A percentile compares a stretch with the other conserved stretches of the same genome.
phyloP scores from a whole-genome alignment of 192 early-diverging fungal genomes.

The Dimargaris xerosporica region DNA sequence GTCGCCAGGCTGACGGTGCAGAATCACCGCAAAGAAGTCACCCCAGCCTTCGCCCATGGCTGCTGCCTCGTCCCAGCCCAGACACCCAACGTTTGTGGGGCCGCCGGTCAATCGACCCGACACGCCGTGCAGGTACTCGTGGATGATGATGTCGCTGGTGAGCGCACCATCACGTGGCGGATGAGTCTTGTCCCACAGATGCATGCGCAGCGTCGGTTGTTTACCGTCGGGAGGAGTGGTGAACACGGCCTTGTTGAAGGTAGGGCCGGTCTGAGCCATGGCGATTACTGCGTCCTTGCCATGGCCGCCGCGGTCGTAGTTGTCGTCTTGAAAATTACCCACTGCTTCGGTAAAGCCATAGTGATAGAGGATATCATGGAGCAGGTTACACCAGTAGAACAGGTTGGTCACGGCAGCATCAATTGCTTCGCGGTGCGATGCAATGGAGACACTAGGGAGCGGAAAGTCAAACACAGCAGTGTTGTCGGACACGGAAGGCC shows the following conservation, averaged over 20 bases:
- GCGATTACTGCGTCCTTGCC: conserved; percentile 75
- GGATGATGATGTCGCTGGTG: conserved; percentile 81
- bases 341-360: conserved; percentile 84
- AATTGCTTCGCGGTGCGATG: no score
- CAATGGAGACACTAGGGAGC: no score
- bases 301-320: conserved; percentile 58
- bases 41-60: conserved; percentile 97
- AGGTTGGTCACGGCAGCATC: conserved; percentile 73
- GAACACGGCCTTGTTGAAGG: conserved; percentile 88
- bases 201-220: conserved; percentile 83
- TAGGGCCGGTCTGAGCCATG: conserved; percentile 79
- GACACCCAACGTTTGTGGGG: conserved; percentile 70
- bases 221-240: conserved; percentile 89
- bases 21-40: conserved; percentile 72
- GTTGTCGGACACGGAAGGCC: conserved; percentile 39
- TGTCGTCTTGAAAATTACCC: conserved; percentile 90
- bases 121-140: conserved; percentile 91
- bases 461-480: conserved; percentile 62
- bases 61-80: conserved; percentile 74
- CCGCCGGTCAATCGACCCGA: conserved; percentile 85
- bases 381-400: conserved; percentile 83
- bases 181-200: conserved; percentile 61
- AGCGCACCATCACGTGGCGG: conserved; percentile 73
- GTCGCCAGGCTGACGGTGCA: conserved; percentile 32
- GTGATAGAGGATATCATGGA: conserved; percentile 77